Evolutionary conservation across 371 early-diverging fungal species (phyloP).

Genomic region (Mucor saturninus): DNA sequence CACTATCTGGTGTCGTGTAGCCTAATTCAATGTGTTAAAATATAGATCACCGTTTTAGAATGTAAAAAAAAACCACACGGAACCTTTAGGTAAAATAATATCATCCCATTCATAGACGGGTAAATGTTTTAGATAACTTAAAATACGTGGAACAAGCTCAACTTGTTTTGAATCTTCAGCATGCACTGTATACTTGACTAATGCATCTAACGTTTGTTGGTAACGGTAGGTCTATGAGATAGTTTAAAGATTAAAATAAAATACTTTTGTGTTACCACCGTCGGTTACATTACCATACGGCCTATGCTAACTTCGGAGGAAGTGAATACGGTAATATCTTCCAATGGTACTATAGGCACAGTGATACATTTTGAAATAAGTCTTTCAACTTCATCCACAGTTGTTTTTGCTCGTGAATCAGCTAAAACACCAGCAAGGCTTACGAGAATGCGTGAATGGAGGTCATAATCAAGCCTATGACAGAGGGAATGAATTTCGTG

Average conservation of each 20-base stretch:
- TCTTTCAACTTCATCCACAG: conserved; percentile 38
- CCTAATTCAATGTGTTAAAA: conserved; percentile 11
- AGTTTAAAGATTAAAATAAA: neutral
- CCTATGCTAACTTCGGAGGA: conserved; percentile 22
- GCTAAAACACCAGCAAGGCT: conserved; percentile 62
- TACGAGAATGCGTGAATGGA: conserved; percentile 67
- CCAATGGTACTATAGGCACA: conserved; percentile 31
- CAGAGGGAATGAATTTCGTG: neutral
- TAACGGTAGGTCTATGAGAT: conserved; percentile 43
- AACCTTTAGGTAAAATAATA: conserved; percentile 34
- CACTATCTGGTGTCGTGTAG: conserved; percentile 42
- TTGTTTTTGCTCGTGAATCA: conserved; percentile 43
- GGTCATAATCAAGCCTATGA: conserved; percentile 39
- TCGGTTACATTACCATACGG: conserved; percentile 31
- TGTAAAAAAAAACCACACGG: no score
- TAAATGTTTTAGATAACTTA: conserved; percentile 38
- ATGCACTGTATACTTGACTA: conserved; percentile 43
- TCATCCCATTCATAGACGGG: conserved; percentile 40
- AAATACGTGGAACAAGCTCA: conserved; percentile 35
- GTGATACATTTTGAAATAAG: conserved; percentile 44
- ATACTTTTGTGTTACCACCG: neutral
- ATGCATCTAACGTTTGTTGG: conserved; percentile 49
- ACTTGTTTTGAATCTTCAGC: conserved; percentile 39
- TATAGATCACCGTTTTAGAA: no score
- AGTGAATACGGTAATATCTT: conserved; percentile 26